Evolutionary conservation across 2,329 filamentous ascomycete species (phyloP).

Genomic region (Aureobasidium sp.): DNA sequence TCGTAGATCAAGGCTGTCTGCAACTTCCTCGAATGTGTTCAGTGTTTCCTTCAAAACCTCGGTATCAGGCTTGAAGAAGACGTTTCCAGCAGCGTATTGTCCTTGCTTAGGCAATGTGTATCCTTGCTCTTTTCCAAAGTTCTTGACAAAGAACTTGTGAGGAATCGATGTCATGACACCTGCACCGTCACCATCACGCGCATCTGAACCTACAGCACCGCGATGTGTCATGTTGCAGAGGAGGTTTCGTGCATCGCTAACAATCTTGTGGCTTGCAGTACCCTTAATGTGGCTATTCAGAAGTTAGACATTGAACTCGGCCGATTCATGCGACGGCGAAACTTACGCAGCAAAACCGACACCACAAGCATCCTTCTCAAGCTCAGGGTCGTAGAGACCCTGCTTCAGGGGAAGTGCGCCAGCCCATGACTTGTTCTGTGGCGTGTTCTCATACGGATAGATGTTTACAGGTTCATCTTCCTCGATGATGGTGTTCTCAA

Average conservation of each 20-base stretch:
- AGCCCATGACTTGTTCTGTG: conserved; percentile 88
- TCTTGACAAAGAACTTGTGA: conserved; percentile 97
- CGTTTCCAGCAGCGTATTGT: conserved; percentile 93
- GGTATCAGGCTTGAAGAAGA: conserved; percentile 97
- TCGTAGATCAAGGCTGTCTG: conserved; percentile 76
- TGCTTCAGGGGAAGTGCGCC: conserved; percentile 94
- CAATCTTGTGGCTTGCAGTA: conserved; percentile 93
- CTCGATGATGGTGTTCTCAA: conserved; percentile 42
- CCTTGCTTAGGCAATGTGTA: conserved; percentile 80
- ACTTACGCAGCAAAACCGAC: conserved; percentile 95
- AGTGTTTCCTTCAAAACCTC: conserved; percentile 86
- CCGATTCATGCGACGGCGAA: neutral
- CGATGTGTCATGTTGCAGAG: conserved; percentile 99
- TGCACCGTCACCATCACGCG: conserved; percentile 93
- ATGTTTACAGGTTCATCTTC: conserved; percentile 50
- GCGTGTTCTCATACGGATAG: conserved; percentile 75
- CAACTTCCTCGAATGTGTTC: conserved; percentile 88
- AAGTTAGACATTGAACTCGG: conserved; percentile 23
- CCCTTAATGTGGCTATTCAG: conserved; percentile 83
- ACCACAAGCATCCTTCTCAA: conserved; percentile 99
- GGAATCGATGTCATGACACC: conserved; percentile 99
- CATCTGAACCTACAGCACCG: conserved; percentile 95
- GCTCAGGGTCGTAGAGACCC: conserved; percentile 91
- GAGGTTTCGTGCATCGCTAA: conserved; percentile 93
- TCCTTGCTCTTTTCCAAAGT: conserved; percentile 86